Percentiles rank a stretch among this genome's conserved stretches.
phyloP scores from a whole-genome alignment of 1,139 yeast species.

The Hanseniaspora sp. region DNA sequence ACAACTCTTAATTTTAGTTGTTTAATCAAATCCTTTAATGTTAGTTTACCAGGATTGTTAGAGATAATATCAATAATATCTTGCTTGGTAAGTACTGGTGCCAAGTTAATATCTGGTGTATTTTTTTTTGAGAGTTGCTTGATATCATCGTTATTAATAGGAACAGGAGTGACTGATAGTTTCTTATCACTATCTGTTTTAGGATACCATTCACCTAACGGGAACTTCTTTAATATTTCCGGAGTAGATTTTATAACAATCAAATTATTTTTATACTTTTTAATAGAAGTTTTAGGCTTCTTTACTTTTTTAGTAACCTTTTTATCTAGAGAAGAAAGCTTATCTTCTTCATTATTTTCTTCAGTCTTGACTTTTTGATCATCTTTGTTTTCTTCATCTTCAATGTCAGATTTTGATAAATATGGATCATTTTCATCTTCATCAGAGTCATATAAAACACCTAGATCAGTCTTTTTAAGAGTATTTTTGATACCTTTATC shows the following conservation, averaged over 20 bases:
- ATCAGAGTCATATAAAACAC: conserved; percentile 81
- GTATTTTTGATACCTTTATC: conserved; percentile 87
- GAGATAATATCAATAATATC: conserved; percentile 62
- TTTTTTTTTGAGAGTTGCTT: conserved; percentile 17
- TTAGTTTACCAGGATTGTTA: conserved; percentile 41
- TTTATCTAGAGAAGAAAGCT: conserved; percentile 20
- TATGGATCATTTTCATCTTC: conserved; percentile 80
- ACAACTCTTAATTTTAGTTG: conserved; percentile 53
- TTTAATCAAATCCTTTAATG: conserved; percentile 54
- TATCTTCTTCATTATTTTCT: conserved; percentile 27
- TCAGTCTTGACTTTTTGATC: conserved; percentile 36
- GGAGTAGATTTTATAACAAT: conserved; percentile 57
- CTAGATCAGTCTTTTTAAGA: conserved; percentile 73
- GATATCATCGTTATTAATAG: too few species aligned
- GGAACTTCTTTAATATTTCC: conserved; percentile 53
- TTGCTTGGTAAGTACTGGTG: conserved; percentile 45
- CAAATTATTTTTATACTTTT: conserved; percentile 50
- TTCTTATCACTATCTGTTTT: conserved; percentile 29
- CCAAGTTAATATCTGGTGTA: conserved; percentile 23
- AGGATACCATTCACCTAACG: conserved; percentile 79
- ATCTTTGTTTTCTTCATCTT: conserved; percentile 37
- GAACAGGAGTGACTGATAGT: conserved; percentile 15
- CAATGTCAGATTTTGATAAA: conserved; percentile 60
- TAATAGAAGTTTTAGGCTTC: conserved; percentile 37
- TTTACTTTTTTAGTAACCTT: conserved; percentile 17